Base-by-base conservation (phyloP, 2,329 filamentous ascomycete genomes). In the Ascochyta lentis region DNA sequence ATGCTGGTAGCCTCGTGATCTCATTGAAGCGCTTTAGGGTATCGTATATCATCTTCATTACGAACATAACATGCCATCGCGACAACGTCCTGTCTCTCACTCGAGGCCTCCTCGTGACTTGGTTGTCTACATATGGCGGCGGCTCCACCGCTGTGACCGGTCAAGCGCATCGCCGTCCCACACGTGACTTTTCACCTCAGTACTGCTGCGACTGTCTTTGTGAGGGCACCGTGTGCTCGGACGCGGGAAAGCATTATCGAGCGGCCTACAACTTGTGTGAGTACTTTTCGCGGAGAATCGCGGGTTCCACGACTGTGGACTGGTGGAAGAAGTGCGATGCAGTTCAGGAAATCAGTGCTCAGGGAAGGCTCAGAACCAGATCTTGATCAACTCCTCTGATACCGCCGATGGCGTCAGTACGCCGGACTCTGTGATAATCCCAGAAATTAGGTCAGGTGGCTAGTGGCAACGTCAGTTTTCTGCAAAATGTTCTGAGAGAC, bases 361-460 rank as follows among this genome's bases (percentile, higher is more conserved):
- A 37, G 54, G 37, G 37, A 61, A 59, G 58, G 50, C 61, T 74
- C 69, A 76, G 59, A 75, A 76, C 79, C 80, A 82, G 49, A 88
- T 88, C 70, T 86, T 85, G 64, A 90, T 87, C 40, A 91, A 78
- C 73, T 89, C 85, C 67, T 90, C 87, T 54, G 86, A 87, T 31
- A 90, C 88, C 24, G 88, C 88, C 54, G 84, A 86, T 0, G 89
- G 87, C 39, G 88, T 84, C 62, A 90, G 82, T 44, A 91, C 85
- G 41, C 89, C 89, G 46, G 86, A 86, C 73, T 93, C 90, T 1
- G 89, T 92, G 64, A 92, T 89, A 64, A 92, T 85, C 27, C 87
- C 88, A 9, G 86, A 86, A 59, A 92, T 88, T 31, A 90, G 75
- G 43, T 86, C 82, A 2, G 88, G 88, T 6, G 89, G 87, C 80